These are phyloP conservation scores for Ophiostoma ips DNA, from an alignment of 2,329 filamentous ascomycete species.

Conservation along the genomic window DNA sequence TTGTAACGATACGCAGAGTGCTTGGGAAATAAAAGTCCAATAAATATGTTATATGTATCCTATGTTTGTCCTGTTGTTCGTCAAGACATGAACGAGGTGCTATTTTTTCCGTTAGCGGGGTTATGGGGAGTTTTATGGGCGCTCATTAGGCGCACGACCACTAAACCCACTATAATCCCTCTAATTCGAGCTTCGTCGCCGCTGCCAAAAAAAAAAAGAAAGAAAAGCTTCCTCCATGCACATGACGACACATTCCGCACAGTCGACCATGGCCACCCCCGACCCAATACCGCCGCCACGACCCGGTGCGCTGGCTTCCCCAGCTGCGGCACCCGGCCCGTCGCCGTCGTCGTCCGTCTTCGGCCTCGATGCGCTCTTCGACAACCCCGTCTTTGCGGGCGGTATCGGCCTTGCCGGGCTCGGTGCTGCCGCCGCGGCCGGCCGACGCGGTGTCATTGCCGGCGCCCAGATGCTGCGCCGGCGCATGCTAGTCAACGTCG, in stretches of 20 bases:
- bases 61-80: not conserved
- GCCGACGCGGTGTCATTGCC: slow-evolving; percentile 60
- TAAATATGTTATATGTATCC: not conserved
- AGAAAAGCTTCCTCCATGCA: not conserved
- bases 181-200: not conserved
- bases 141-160: too few species aligned
- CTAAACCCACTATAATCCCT: not conserved
- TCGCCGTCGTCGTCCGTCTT: slow-evolving; percentile 4
- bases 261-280: slow-evolving; percentile 2
- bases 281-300: slow-evolving; percentile 2
- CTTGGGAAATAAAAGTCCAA: not conserved
- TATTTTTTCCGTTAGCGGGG: not conserved
- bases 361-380: slow-evolving; percentile 41
- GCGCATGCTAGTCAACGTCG: slow-evolving; percentile 84
- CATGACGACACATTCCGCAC: slow-evolving; percentile 1
- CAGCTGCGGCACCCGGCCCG: not conserved
- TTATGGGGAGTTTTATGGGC: too few species aligned
- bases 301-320: not conserved
- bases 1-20: slow-evolving; percentile 1
- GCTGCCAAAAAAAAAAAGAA: not conserved
- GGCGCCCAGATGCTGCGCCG: slow-evolving; percentile 63
- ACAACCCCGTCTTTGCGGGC: slow-evolving; percentile 50
- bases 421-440: slow-evolving; percentile 67
- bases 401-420: slow-evolving; percentile 86
- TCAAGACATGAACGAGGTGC: not conserved